Evolutionary conservation across 768 basidiomycete species (phyloP), one percentile per base, ranked within the genome.

Genomic region (Butyriboletus loyo): DNA sequence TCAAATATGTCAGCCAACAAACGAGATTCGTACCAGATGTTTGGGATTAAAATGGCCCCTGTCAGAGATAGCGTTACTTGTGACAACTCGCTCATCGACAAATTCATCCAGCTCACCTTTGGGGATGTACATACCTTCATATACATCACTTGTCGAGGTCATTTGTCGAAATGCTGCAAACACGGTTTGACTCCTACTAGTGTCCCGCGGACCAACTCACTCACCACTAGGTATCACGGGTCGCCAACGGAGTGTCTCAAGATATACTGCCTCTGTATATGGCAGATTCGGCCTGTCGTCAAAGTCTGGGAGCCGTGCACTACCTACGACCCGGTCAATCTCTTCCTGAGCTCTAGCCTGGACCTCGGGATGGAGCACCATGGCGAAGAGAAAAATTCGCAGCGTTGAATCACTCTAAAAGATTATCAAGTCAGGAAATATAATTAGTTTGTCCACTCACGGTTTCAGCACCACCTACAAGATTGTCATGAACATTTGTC

Each of bases 221-320:
- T 57, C 30, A 70, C 72, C 64, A 3, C 50, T 37, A 2, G 72
- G 71, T 10, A 56, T 34, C 22, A 58, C 60, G 5, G 70, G 64
- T 22, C 59, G 57, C 69, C 70, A 74, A 43, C 72, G 58, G 24
- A 66, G 28, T 8, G 54, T 62, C 52, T 75, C 75, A 9, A 66
- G 57, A 35, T 59, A 59, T 7, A 73, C 27, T 1, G 64, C 73
- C 30, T 68, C 64, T 0, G 70, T 34, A 22, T 68, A 73, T 6
- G 72, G 71, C 14, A 75, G 57, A 38, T 43, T 30, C 6, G 54
- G 41, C 44, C 59, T 57, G 34, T 73, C 70, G 9, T 21, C 54
- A 19, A 70, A 61, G 14, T 55, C 52, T 5, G 72, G 73, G 15
- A 69, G 58, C 4, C 67, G 61, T 5, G 56, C 55, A 22, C 27